Conservation (phyloP, 2,329 filamentous ascomycete genomes). For the Paracoccidioides brasiliensis region DNA sequence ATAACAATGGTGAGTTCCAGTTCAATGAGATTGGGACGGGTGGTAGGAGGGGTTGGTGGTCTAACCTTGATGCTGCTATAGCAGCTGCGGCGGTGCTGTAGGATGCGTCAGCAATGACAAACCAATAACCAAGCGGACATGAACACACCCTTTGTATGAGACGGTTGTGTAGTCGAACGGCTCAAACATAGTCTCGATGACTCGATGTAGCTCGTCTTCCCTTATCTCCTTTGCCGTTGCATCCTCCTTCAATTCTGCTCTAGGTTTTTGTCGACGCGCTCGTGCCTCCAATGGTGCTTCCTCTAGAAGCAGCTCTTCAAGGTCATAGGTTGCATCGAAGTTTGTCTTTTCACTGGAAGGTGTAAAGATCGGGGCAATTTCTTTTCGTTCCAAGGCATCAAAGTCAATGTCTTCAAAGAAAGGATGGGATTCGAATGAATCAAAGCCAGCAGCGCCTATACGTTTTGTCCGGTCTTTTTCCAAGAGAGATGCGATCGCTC, state of each 20-base stretch:
- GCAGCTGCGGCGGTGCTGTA: conserved; percentile 26
- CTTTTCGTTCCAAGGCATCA: conserved; percentile 66
- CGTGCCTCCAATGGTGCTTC: conserved; percentile 90
- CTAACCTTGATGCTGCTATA: conserved; percentile 26
- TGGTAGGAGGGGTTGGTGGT: not conserved
- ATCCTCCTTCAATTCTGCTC: conserved; percentile 83
- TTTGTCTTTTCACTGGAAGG: conserved; percentile 97
- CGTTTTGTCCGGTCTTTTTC: conserved; percentile 67
- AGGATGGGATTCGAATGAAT: conserved; percentile 72
- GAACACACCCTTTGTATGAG: conserved; percentile 57
- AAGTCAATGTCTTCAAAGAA: conserved; percentile 88
- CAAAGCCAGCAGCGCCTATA: conserved; percentile 70
- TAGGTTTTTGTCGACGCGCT: conserved; percentile 82
- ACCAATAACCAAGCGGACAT: conserved; percentile 8
- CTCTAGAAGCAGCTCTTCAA: conserved; percentile 85
- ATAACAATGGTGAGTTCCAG: conserved; percentile 7
- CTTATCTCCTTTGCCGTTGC: conserved; percentile 90
- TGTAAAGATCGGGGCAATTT: conserved; percentile 79
- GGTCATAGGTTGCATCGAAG: conserved; percentile 94
- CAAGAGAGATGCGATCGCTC: conserved; percentile 73
- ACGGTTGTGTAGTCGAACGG: conserved; percentile 89
- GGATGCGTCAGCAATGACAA: conserved; percentile 7
- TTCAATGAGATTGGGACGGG: not conserved
- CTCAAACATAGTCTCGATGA: conserved; percentile 88
- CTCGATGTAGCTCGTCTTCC: conserved; percentile 82